Evolutionary conservation across 1,139 yeast genomes (phyloP), one percentile per base, ranked within the genome.

Genomic region (Debaryomyces sp.): DNA sequence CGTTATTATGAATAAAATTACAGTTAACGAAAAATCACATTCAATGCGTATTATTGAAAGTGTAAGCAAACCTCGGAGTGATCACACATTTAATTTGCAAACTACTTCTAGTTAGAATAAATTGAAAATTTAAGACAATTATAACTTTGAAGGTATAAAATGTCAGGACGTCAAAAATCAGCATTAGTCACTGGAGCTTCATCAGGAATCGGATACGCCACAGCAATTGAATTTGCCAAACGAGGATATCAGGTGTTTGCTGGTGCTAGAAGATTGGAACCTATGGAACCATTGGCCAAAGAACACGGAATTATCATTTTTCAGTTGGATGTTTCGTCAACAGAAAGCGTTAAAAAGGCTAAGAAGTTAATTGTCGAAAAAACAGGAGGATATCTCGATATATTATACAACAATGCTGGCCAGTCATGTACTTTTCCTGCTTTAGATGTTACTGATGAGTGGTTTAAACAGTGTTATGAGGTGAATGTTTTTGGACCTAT

Each of bases 131-230:
- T 15, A 34, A 34, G 22, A 18, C 12, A 12, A 22, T 12, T 30
- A 24, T 23, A 26, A 33, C 37, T 22, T 9, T 39, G 39, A 40
- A 10, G 23, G 13, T 26, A 21, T 41, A 23, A 30, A 26, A 54
- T 53, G 57, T 18, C 51, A 36, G 50, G 53, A 24, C 61, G 64
- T 51, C 64, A 59, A 61, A 74, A 68, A 58, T 56, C 69, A 22
- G 91, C 84, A 1, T 69, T 87, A 39, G 80, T 89, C 29, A 89
- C 96, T 1, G 96, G 96, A 7, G 89, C 89, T 15, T 86, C 94
- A 0, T 85, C 92, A 0, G 96, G 96, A 9, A 89, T 89, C 48
- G 96, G 96, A 4, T 81, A 71, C 60, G 82, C 84, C 15, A 70
- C 86, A 9, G 83, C 92, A 29, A 73, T 78, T 49, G 90, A 86